Evolutionary conservation across 148 eudicot species (phyloP).

Genomic region (Cornus suecica): DNA sequence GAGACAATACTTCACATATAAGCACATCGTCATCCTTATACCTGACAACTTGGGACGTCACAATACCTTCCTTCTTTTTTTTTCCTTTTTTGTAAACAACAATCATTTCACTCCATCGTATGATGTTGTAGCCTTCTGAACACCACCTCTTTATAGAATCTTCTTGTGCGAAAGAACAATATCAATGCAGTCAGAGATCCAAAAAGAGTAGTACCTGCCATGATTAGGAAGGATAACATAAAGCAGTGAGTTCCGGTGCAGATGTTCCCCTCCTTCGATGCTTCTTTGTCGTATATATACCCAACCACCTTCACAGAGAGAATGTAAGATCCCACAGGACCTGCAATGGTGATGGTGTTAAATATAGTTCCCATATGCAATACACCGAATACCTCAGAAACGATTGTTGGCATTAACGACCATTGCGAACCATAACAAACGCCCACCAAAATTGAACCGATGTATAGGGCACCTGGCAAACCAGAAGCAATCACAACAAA

Average conservation of each 20-base stretch:
- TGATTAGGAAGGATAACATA: constrained; percentile 52
- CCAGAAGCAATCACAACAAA: constrained; percentile 58
- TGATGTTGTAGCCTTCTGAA: constrained; percentile 25
- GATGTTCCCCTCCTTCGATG: constrained; percentile 28
- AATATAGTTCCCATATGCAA: constrained; percentile 68
- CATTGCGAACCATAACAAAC: constrained; percentile 70
- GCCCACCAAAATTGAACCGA: constrained; percentile 62
- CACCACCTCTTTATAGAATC: constrained; percentile 41
- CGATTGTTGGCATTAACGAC: constrained; percentile 79
- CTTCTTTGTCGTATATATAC: constrained; percentile 58
- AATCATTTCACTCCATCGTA: background rate
- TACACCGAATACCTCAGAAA: constrained; percentile 67
- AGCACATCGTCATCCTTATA: too few species aligned
- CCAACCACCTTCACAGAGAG: constrained; percentile 70
- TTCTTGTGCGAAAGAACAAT: constrained; percentile 45
- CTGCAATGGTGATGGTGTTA: constrained; percentile 60
- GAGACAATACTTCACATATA: too few species aligned
- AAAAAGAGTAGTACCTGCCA: constrained; percentile 51
- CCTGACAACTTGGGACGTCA: too few species aligned
- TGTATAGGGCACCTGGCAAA: constrained; percentile 54
- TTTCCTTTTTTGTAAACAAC: background rate
- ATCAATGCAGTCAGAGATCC: constrained; percentile 48
- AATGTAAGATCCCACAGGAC: constrained; percentile 70
- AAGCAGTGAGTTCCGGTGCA: constrained; percentile 60
- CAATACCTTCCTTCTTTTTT: too few species aligned